Base-by-base conservation (phyloP, 106 monocot species). In the Gastrodia elata region DNA sequence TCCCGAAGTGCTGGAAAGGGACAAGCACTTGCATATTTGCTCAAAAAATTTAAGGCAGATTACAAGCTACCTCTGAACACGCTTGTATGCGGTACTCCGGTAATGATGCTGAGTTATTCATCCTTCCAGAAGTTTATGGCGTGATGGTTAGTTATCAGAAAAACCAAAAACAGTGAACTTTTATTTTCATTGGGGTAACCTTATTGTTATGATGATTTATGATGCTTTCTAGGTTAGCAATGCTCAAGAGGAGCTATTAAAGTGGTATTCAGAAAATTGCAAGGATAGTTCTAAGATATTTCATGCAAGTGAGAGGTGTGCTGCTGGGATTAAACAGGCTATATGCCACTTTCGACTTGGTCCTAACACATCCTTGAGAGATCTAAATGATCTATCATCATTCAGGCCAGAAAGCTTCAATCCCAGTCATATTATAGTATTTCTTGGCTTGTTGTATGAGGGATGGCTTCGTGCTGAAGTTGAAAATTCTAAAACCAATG, bases 61-160 rank as follows among this genome's bases (percentile, higher is more conserved):
- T 82, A 82, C 44, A 89, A 86, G 32, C 64, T 40, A 65, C 95
- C 95, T 4, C 46, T 77, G 11, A 87, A 86, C 64, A 96, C 92
- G 67, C 92, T 96, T 75, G 95, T 71, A 39, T 96, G 95, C 79
- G 95, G 95, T 41, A 96, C 38, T 96, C 95, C 71, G 95, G 95
- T 67, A 96, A 96, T 81, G 95, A 96, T 78, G 87, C 91, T 15
- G 92, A 96, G 70, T 73, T 96, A 38, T 96, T 92, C 73, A 92
- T 80, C 73, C 80, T 96, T 74, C 85, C 89, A 67, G 89, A 86
- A 8, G 95, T 96, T 58, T 68, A 96, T 86, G 95, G 95, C 64
- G 91, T 92, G 38, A 92, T 95, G 91, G 94, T 91, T 13, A 70
- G 91, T 89, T 22, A 16, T 58, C n/a, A n/a, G n/a, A n/a, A n/a